phyloP scores from a whole-genome alignment of 75 land plant species.

The Pinus taeda region DNA sequence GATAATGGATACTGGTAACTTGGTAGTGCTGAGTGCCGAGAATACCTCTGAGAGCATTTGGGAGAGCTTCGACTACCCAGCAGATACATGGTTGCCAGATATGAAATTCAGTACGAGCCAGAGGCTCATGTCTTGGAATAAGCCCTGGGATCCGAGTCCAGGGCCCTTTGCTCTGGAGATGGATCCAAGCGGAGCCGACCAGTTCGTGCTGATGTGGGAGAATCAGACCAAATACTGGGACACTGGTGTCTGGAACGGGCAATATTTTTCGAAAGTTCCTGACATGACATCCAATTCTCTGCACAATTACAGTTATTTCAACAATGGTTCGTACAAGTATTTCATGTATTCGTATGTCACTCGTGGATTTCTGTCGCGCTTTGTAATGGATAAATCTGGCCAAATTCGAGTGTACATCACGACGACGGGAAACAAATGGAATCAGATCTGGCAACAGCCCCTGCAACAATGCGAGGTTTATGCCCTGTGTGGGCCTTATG shows the following conservation, averaged over 20 bases:
- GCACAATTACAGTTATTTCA: conserved; percentile 16
- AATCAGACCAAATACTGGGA: conserved; percentile 19
- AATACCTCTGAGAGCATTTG: conserved; percentile 24
- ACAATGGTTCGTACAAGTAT: neutral
- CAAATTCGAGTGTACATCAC: neutral
- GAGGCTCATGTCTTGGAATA: conserved; percentile 32
- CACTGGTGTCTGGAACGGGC: conserved; percentile 24
- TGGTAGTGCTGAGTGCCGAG: neutral
- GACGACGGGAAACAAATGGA: conserved; percentile 10
- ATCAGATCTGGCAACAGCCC: conserved; percentile 16
- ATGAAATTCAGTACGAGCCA: conserved; percentile 34
- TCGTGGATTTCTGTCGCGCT: neutral
- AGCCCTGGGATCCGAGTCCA: neutral
- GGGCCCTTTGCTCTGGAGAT: conserved; percentile 10
- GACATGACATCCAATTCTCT: neutral
- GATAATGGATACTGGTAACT: conserved; percentile 12
- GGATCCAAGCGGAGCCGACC: conserved; percentile 9
- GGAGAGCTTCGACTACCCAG: conserved; percentile 74
- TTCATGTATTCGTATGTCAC: conserved; percentile 4
- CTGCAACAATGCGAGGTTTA: conserved; percentile 23
- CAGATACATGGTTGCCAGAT: conserved; percentile 47
- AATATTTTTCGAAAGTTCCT: conserved; percentile 13
- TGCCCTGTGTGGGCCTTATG: conserved; percentile 19
- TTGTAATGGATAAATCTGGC: conserved; percentile 3
- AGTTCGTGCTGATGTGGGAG: conserved; percentile 20